A percentile compares a stretch with the other conserved stretches of the same genome.
These are phyloP conservation scores for Moelleriella libera DNA, from an alignment of 2,329 filamentous ascomycete genomes.

Conservation along the genomic window DNA sequence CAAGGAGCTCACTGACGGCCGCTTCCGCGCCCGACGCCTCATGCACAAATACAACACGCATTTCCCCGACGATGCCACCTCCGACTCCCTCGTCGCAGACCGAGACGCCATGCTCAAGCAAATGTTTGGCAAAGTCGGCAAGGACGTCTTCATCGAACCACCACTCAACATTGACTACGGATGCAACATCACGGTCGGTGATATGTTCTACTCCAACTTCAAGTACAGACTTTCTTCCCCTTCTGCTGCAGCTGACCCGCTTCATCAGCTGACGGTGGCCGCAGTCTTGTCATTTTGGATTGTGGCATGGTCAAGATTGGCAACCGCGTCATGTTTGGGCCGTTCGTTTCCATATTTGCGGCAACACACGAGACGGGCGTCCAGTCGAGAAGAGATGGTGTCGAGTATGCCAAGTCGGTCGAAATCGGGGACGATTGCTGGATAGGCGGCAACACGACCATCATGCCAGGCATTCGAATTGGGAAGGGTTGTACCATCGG, in stretches of 20 bases:
- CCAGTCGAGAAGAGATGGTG: slow-evolving; percentile 27
- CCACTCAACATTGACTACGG: slow-evolving; percentile 52
- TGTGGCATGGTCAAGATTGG: slow-evolving; percentile 59
- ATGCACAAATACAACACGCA: slow-evolving; percentile 44
- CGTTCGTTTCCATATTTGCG: slow-evolving; percentile 56
- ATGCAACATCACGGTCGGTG: slow-evolving; percentile 47
- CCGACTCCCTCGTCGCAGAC: slow-evolving; percentile 21
- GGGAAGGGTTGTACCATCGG: slow-evolving; percentile 37
- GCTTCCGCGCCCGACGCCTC: slow-evolving; percentile 39
- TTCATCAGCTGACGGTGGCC: neutral
- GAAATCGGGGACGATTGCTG: slow-evolving; percentile 39
- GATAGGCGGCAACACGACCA: slow-evolving; percentile 34
- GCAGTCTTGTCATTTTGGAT: slow-evolving; percentile 49
- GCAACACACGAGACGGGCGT: slow-evolving; percentile 59
- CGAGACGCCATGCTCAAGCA: slow-evolving; percentile 31
- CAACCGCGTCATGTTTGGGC: slow-evolving; percentile 55
- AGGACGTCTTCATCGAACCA: slow-evolving; percentile 42
- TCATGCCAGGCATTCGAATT: slow-evolving; percentile 38
- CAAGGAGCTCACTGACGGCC: slow-evolving; percentile 32
- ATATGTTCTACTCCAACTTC: slow-evolving; percentile 47
- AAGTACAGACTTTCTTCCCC: slow-evolving; percentile 9
- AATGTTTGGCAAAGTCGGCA: slow-evolving; percentile 34
- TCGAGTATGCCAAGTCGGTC: slow-evolving; percentile 32
- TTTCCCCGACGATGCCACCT: slow-evolving; percentile 32
- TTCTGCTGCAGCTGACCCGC: neutral